Percentiles rank a stretch among this genome's conserved stretches.
Evolutionary conservation across 306 rosid species (phyloP).

Genomic region (Neltuma alba): DNA sequence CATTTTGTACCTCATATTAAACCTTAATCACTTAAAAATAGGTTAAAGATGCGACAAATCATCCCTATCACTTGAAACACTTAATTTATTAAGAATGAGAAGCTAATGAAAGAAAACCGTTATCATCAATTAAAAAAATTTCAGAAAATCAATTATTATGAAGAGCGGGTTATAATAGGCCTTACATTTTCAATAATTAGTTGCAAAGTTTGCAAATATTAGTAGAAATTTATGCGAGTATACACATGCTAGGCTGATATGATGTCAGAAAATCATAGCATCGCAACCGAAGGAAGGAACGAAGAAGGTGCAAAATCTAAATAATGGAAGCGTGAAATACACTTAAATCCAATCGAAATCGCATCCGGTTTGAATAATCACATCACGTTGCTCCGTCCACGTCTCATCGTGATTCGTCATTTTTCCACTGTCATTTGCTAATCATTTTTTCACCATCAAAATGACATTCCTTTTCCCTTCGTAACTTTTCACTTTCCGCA

Average conservation of each 20-base stretch:
- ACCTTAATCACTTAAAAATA: no score
- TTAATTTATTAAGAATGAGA: no score
- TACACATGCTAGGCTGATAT: not conserved
- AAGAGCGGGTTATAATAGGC: no score
- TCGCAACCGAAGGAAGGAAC: not conserved
- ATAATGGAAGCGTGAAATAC: not conserved
- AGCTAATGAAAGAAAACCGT: no score
- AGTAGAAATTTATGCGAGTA: not conserved
- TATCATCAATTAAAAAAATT: no score
- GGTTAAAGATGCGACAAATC: no score
- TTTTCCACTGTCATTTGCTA: not conserved
- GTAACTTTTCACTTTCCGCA: not conserved
- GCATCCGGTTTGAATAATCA: not conserved
- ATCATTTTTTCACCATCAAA: not conserved
- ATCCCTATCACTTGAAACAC: no score
- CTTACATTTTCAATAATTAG: no score
- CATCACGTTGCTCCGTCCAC: not conserved
- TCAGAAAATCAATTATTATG: no score
- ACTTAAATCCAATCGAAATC: not conserved
- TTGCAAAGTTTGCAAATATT: not conserved
- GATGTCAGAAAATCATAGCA: not conserved
- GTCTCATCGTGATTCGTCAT: not conserved
- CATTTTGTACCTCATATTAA: no score
- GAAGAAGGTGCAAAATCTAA: not conserved
- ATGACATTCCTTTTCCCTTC: not conserved